Conservation (phyloP, 108 stramenopile genomes). For the Skeletonema tropicum region DNA sequence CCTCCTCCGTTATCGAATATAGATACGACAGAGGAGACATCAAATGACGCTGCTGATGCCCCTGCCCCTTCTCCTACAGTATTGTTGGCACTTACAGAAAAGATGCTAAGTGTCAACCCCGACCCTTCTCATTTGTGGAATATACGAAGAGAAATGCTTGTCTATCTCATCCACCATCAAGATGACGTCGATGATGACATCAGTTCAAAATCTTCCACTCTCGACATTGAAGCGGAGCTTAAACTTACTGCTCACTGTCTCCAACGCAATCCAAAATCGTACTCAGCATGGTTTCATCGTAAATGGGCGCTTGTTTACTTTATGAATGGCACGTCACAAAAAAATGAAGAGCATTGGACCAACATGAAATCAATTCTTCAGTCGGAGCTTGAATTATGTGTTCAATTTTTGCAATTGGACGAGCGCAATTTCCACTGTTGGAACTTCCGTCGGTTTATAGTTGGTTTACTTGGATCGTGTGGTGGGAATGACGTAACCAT, state of each 20-base stretch:
- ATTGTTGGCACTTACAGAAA: conserved; percentile 68
- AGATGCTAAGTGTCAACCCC: conserved; percentile 90
- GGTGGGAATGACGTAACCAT: conserved; percentile 30
- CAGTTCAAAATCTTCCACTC: background rate
- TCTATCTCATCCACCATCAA: conserved; percentile 18
- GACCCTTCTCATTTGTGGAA: conserved; percentile 97
- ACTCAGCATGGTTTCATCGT: conserved; percentile 98
- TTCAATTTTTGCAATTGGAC: conserved; percentile 82
- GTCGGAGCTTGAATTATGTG: conserved; percentile 83
- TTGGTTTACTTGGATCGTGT: conserved; percentile 35
- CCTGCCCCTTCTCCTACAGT: conserved; percentile 46
- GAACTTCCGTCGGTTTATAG: conserved; percentile 94
- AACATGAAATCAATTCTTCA: conserved; percentile 32
- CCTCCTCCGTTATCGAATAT: background rate
- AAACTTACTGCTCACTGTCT: conserved; percentile 80
- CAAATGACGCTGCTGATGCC: background rate
- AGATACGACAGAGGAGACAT: background rate
- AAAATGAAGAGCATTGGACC: conserved; percentile 8
- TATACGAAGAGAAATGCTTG: conserved; percentile 82
- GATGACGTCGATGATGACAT: background rate
- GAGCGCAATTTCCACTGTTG: conserved; percentile 99
- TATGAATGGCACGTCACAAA: conserved; percentile 9
- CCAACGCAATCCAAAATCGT: conserved; percentile 94
- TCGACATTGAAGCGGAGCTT: conserved; percentile 52
- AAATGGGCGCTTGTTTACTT: conserved; percentile 87